Evolutionary conservation across 345 rosid genomes (phyloP), one percentile per base, ranked within the genome.

Genomic region (Camelina sativa): DNA sequence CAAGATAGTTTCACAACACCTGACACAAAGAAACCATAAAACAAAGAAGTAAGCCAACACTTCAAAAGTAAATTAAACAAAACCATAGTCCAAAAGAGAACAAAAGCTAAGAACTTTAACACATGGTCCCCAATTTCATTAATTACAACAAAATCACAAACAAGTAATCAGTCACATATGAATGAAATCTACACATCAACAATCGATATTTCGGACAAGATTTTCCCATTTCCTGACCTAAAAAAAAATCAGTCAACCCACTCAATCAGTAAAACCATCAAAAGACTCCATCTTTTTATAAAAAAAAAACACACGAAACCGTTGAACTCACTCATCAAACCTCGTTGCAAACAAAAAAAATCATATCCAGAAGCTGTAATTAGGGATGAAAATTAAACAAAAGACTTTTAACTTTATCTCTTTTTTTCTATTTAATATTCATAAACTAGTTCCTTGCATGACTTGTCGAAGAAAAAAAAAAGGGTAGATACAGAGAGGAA

Each of bases 181-280:
- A 71, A 63, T 7, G 38, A 64, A 77, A 77, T 71, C 62, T n/a
- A 43, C 15, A 2, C 13, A 78, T 43, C 52, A 78, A 67, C 19
- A 44, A 78, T 23, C 59, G 46, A 59, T 41, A 32, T 59, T 71
- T 65, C 72, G 58, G 30, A 71, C 37, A 37, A 11, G 30, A 64
- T 64, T 43, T 43, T 65, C 2, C 34, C 67, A 71, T 77, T 77
- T 72, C 38, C 0, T 2, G 11, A 72, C 60, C 77, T 61, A 25
- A 25, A 54, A 47, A 77, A 77, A 71, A 65, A 3, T 66, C 64
- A 72, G 77, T 78, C 77, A 78, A 78, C 77, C 15, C 72, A 56
- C 46, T 37, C 46, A 61, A 62, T 40, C 70, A 63, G 17, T 46
- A 56, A 56, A 46, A 63, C n/a, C 15, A 71, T 70, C 51, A 61